Evolutionary conservation across 129 eudicot species (phyloP).

Genomic region (Flaveria linearis): DNA sequence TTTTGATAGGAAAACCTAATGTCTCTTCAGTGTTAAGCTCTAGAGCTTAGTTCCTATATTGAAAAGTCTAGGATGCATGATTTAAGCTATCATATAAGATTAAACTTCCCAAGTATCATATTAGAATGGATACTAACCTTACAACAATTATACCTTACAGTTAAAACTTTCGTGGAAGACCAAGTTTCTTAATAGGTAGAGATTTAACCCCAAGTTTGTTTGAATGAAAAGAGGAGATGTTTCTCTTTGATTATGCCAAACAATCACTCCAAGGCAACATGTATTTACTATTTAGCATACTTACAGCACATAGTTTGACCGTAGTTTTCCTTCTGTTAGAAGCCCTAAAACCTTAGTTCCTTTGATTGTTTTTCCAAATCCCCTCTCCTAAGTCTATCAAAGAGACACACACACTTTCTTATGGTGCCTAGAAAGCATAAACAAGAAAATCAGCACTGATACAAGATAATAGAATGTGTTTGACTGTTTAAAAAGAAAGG

Average conservation of each 20-base stretch:
- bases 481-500: background rate
- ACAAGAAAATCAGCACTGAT: background rate
- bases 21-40: too few relatives aligned
- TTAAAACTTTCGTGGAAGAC: background rate
- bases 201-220: background rate
- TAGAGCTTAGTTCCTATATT: background rate
- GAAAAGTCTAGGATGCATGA: background rate
- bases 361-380: background rate
- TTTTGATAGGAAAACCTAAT: too few relatives aligned
- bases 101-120: background rate
- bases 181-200: conserved; percentile 8
- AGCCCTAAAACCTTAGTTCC: background rate
- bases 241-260: conserved; percentile 9
- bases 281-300: background rate
- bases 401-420: conserved; percentile 2
- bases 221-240: background rate
- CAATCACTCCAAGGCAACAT: background rate
- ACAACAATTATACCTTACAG: background rate
- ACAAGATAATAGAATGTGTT: background rate
- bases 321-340: background rate
- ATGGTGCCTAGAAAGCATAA: background rate
- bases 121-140: background rate
- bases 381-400: background rate
- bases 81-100: background rate
- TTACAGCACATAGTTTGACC: background rate